These are phyloP conservation scores for Diaporthe capsici DNA, from an alignment of 2,329 filamentous ascomycete genomes.

Conservation along the genomic window DNA sequence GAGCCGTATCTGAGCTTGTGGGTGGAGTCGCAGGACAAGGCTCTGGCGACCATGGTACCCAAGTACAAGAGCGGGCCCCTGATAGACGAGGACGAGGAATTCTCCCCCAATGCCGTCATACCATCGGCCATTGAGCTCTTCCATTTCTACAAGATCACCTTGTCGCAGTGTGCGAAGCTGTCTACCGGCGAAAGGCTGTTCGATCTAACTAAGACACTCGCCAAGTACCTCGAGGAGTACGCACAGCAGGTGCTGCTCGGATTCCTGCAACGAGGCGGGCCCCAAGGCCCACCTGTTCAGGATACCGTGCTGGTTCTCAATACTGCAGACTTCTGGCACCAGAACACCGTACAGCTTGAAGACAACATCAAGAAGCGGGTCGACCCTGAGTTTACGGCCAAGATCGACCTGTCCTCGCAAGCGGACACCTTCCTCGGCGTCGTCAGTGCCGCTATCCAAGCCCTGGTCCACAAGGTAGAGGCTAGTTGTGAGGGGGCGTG, in stretches of 20 bases:
- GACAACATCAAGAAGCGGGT: constrained; percentile 94
- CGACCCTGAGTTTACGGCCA: constrained; percentile 80
- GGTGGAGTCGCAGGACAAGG: constrained; percentile 96
- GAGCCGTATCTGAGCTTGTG: constrained; percentile 97
- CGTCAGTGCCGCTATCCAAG: constrained; percentile 86
- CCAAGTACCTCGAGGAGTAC: constrained; percentile 95
- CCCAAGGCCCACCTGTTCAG: constrained; percentile 71
- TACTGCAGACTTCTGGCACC: constrained; percentile 97
- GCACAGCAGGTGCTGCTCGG: constrained; percentile 90
- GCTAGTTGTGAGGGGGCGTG: constrained; percentile 86
- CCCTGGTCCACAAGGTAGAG: constrained; percentile 88
- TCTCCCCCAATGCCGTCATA: constrained; percentile 90
- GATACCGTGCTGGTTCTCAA: constrained; percentile 91
- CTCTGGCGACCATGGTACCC: constrained; percentile 86
- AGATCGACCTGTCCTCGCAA: constrained; percentile 91
- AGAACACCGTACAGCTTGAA: constrained; percentile 91
- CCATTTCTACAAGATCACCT: constrained; percentile 92
- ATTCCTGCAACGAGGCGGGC: constrained; percentile 72
- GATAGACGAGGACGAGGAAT: constrained; percentile 88
- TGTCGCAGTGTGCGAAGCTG: constrained; percentile 95
- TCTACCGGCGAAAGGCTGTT: constrained; percentile 90
- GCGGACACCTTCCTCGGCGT: constrained; percentile 97
- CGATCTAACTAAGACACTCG: constrained; percentile 87
- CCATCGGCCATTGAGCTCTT: constrained; percentile 96
- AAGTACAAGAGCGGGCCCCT: constrained; percentile 89